Base-by-base conservation (phyloP, 805 yeast genomes). In the Saturnispora bothae region DNA sequence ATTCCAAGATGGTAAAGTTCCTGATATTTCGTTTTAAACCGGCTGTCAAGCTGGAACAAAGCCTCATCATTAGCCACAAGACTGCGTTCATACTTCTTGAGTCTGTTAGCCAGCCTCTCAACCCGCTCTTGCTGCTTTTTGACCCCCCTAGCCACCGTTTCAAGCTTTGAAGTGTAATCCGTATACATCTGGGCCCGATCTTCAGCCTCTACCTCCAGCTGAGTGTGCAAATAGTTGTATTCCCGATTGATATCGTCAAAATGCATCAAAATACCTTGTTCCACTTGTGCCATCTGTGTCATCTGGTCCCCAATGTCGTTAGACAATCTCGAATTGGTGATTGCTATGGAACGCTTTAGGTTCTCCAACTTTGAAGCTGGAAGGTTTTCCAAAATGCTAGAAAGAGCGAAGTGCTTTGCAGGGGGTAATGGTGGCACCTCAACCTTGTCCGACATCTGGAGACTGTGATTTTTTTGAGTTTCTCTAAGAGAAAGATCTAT, bases 11-110 rank as follows among this genome's bases (percentile, higher is more conserved):
- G 50, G 40, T 59, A 64, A 16, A 71, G 43, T 4, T 54, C 51
- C 4, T 67, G 66, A 48, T 67, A 71, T 45, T 71, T 76, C 14
- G 49, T 50, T 41, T 58, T 54, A 49, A 69, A 67, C 2, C 66
- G 57, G 6, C 64, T 56, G 16, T 57, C 54, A 4, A 52, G 42
- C 12, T 56, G 49, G 20, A 64, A 54, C 13, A 68, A n/a, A n/a
- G n/a, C n/a, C n/a, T n/a, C n/a, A n/a, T n/a, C n/a, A n/a, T n/a
- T n/a, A n/a, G n/a, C n/a, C n/a, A n/a, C n/a, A 49, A n/a, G 8
- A 14, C 10, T 9, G 4, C 15, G 13, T 10, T 3, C 20, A 9
- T 33, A 16, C 15, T 25, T 7, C 7, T 44, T 39, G 10, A 22
- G 25, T 10, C 25, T 22, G 7, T 22, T 7, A 10, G 25, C 25